Base-by-base conservation (phyloP, 2,329 filamentous ascomycete species). In the Lecanicillium sp. region DNA sequence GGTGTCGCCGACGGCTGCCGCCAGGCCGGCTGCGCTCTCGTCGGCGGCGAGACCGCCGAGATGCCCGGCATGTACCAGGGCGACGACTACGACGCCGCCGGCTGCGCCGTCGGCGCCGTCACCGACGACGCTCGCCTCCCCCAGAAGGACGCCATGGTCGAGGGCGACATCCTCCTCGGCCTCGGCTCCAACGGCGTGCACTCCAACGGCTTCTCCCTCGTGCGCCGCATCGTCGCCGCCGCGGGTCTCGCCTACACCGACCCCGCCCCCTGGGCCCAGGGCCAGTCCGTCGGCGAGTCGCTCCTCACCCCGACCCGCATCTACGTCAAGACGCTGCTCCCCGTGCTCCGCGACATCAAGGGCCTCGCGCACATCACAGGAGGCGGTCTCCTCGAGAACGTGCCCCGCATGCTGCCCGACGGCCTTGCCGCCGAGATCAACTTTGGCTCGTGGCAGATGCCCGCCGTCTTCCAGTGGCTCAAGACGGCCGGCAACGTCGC, bases 351-450 rank as follows among this genome's bases (percentile, higher is more conserved):
- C 9, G 72, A 89, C 33, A 75, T 97, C 65, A 95, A 95, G 71
- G 93, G 93, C 45, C 86, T 97, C 66, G 87, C 93, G 10, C 93
- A 98, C 69, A 97, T 98, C 70, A 98, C 93, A 0, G 93, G 93
- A 43, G 93, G 93, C 52, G 93, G 93, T 10, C 78, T 98, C 17
- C 75, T 85, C 15, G 93, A 98, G 69, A 98, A 98, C 66, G 85
- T 98, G 21, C 93, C 93, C 24, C 84, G 93, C 55, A 95, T 95
- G 86, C 76, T 98, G 15, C 93, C 93, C 2, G 67, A 77, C 27
- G 73, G 83, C 38, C 79, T 98, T 5, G 79, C 86, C 2, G 91
- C 90, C 2, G 81, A 89, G 62, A 82, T 98, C 48, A 86, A 95
- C 59, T 86, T 86, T 39, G 71, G 74, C 35, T 69, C 78, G 1